A percentile compares a stretch with the other conserved stretches of the same genome.
phyloP scores from a whole-genome alignment of 148 eudicot genomes.

The Drosera capensis region DNA sequence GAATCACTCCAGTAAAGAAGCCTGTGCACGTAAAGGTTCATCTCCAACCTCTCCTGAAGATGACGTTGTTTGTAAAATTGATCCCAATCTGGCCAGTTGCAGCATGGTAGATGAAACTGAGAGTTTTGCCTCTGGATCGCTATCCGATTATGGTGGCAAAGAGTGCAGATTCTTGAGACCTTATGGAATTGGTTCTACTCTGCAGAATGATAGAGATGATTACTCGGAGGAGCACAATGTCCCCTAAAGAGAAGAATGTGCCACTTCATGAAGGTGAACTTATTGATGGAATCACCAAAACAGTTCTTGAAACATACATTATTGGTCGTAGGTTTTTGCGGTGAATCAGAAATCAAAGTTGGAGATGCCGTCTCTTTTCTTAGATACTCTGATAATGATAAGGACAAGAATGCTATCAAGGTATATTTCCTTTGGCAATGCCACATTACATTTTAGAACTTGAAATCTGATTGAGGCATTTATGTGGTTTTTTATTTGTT shows the following conservation, averaged over 20 bases:
- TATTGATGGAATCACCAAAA: conserved; percentile 17
- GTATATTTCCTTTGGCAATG: conserved; percentile 25
- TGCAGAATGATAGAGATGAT: conserved; percentile 4
- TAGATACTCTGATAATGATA: conserved; percentile 53
- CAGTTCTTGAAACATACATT: conserved; percentile 49
- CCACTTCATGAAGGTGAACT: conserved; percentile 12
- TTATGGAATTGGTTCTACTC: conserved; percentile 4
- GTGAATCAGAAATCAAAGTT: conserved; percentile 27
- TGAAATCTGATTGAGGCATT: conserved; percentile 8
- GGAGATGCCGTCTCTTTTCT: conserved; percentile 35
- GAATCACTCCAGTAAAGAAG: conserved; percentile 9
- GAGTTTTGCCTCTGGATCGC: neutral
- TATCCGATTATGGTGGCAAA: conserved; percentile 1
- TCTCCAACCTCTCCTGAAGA: conserved; percentile 11
- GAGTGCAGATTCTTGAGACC: conserved; percentile 6
- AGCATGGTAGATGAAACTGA: conserved; percentile 10
- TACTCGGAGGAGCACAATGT: conserved; percentile 10
- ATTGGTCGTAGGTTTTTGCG: conserved; percentile 67
- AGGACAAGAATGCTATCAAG: conserved; percentile 85
- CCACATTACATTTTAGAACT: too few relatives aligned
- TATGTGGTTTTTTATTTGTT: conserved; percentile 14
- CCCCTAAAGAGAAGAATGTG: conserved; percentile 12
- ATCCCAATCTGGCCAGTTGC: conserved; percentile 6
- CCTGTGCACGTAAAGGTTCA: conserved; percentile 8
- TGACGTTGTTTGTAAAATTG: conserved; percentile 5